phyloP scores from a whole-genome alignment of 768 basidiomycete genomes.

The Tulasnella sp. region DNA sequence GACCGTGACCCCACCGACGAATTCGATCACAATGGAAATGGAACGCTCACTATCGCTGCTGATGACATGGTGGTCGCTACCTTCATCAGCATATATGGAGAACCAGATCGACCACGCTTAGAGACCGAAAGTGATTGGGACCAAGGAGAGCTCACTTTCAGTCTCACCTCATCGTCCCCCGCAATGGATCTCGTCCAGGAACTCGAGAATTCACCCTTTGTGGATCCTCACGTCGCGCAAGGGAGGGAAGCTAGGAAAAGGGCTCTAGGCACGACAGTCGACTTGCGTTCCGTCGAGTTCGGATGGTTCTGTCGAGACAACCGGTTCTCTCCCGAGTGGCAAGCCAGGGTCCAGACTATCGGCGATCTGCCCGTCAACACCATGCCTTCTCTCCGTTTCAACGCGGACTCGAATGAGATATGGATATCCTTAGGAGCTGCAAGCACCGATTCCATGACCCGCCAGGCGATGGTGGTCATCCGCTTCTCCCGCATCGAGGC shows the following conservation, averaged over 20 bases:
- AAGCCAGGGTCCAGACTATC: not conserved
- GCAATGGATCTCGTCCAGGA: not conserved
- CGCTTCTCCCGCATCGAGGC: conserved; percentile 9
- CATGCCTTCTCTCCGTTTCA: not conserved
- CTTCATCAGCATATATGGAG: conserved; percentile 5
- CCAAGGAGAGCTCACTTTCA: not conserved
- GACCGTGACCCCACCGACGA: not conserved
- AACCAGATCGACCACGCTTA: not conserved
- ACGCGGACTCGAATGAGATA: not conserved
- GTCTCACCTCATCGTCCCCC: not conserved
- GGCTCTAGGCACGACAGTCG: not conserved
- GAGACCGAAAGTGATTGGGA: not conserved
- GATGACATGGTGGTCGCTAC: not conserved
- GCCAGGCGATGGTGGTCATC: not conserved
- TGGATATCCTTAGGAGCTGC: not conserved
- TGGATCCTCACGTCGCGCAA: conserved; percentile 3
- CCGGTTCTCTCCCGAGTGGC: conserved; percentile 19
- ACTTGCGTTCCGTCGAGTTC: conserved; percentile 10
- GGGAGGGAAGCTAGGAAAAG: not conserved
- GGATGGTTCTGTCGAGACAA: conserved; percentile 21
- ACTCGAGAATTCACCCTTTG: not conserved
- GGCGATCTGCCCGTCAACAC: not conserved
- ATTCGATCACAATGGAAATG: not conserved
- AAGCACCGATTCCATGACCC: not conserved
- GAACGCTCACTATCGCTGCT: conserved; percentile 8